Evolutionary conservation across 1,139 yeast genomes (phyloP), one percentile per base, ranked within the genome.

Genomic region (Candida freyschussii): DNA sequence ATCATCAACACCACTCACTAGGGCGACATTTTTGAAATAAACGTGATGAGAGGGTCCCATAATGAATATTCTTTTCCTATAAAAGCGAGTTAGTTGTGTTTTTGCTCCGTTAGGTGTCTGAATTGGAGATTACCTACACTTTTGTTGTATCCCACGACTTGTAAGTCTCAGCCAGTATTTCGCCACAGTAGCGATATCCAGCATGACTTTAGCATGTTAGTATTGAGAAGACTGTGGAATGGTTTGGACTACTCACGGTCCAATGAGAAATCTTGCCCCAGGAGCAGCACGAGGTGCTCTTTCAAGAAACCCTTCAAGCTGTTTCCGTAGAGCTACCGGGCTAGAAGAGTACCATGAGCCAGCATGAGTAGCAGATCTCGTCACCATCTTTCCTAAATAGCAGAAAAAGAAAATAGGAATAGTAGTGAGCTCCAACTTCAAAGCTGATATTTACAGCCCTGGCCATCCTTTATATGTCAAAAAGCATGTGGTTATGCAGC

Each of bases 31-130:
- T 35, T 66, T 65, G 60, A 83, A 86, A 53, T 80, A 86, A n/a
- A 82, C 78, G 55, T 85, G 95, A 53, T 91, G 99, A 0, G 96
- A 82, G 1, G 99, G 98, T 0, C 98, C 97, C 49, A 91, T 57
- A 2, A 91, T 65, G 46, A 91, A 84, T 2, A 91, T 72, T 15
- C 93, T 63, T 46, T 76, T 70, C 24, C 71, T 62, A 33, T 21
- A 4, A 33, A 24, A 19, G 39, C 30, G 12, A 50, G 37, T 31
- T 19, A 25, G 30, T 32, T 22, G 13, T n/a, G 3, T 10, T 15
- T 13, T 13, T 26, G 17, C 13, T 7, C 6, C 13, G 9, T 18
- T 7, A 5, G 12, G 7, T 6, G 14, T 13, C 14, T 12, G 3
- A 26, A 5, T 5, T 21, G n/a, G n/a, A 24, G 55, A 32, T 37